A percentile compares a stretch with the other conserved stretches of the same genome.
These are phyloP conservation scores for Oryza rufipogon DNA, from an alignment of 176 grass and related monocot species.

Conservation along the genomic window DNA sequence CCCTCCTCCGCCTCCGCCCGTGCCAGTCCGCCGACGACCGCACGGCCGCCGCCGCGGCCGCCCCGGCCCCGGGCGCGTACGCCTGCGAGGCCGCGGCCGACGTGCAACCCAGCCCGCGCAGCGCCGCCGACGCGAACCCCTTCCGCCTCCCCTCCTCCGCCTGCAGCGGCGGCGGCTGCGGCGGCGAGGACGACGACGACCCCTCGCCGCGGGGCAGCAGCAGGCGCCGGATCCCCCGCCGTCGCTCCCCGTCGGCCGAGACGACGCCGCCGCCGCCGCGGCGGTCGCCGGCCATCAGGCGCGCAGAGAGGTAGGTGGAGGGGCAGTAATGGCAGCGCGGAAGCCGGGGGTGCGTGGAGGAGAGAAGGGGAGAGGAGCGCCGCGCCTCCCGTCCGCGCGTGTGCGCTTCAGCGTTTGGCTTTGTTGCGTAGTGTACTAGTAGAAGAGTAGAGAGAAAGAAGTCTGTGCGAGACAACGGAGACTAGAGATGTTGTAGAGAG, in stretches of 20 bases:
- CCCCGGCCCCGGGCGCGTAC: constrained; percentile 48
- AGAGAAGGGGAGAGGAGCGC: neutral
- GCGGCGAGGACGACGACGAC: constrained; percentile 1
- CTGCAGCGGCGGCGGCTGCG: neutral
- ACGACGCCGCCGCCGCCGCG: neutral
- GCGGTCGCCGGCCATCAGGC: constrained; percentile 41
- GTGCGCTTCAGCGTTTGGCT: neutral
- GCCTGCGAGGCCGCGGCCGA: constrained; percentile 64
- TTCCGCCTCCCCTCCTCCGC: constrained; percentile 40
- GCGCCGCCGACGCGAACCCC: constrained; percentile 63
- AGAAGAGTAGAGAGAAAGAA: too few species aligned
- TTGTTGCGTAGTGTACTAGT: neutral
- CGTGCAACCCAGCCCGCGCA: constrained; percentile 81
- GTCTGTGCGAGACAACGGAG: neutral
- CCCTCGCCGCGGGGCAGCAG: constrained; percentile 44
- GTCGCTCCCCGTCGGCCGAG: constrained; percentile 48
- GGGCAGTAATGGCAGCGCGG: constrained; percentile 40
- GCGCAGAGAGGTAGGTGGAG: neutral
- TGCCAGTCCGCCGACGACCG: constrained; percentile 90
- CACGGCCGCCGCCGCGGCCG: constrained; percentile 52
- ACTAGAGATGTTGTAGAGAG: neutral
- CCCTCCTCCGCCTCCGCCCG: constrained; percentile 50
- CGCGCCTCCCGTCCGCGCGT: neutral
- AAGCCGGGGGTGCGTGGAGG: constrained; percentile 20
- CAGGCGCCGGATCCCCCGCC: constrained; percentile 55